Evolutionary conservation across 176 grass and related monocot genomes (phyloP), one percentile per base, ranked within the genome.

Genomic region (Urochloa ruziziensis): DNA sequence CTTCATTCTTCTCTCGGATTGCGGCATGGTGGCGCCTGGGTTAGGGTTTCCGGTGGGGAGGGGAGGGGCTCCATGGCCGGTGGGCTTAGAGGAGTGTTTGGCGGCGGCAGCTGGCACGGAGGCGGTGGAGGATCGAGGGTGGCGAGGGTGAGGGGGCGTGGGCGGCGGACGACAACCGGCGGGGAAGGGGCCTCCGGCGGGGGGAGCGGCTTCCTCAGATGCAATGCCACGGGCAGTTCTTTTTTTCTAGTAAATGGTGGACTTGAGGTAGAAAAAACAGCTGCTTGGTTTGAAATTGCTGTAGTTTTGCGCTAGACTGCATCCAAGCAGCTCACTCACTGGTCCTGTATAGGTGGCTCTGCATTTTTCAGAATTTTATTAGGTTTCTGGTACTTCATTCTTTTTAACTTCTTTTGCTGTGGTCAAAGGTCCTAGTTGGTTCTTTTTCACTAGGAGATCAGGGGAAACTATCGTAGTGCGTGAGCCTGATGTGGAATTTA

Each of bases 341-440:
- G 16, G 7, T 30, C 44, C 46, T 46, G n/a, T 75, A 27, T 56
- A 58, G 62, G 49, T 24, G 30, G 28, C 24, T 18, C 34, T 32
- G 15, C n/a, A 23, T 75, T 48, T 48, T 75, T 27, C 68, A 67
- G 62, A 75, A 76, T 75, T 84, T 29, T 32, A 62, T 70, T 82
- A 82, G 63, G 74, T 7, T 58, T 59, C 42, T 52, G 49, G 32
- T 76, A 18, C 37, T 82, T 56, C 18, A 61, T 62, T 35, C 30
- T 48, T 58, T 58, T 67, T 52, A 8, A 35, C 25, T 32, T 76
- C 11, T 24, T 24, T 76, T 47, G 15, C 17, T 68, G 6, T n/a
- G 23, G 46, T 62, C 30, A 63, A 63, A 53, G 17, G 34, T 64
- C 16, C 14, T 68, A 67, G 70, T 27, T 60, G 39, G 21, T 37